phyloP scores from a whole-genome alignment of 331 rosid species.

The Prunus yedoensis region DNA sequence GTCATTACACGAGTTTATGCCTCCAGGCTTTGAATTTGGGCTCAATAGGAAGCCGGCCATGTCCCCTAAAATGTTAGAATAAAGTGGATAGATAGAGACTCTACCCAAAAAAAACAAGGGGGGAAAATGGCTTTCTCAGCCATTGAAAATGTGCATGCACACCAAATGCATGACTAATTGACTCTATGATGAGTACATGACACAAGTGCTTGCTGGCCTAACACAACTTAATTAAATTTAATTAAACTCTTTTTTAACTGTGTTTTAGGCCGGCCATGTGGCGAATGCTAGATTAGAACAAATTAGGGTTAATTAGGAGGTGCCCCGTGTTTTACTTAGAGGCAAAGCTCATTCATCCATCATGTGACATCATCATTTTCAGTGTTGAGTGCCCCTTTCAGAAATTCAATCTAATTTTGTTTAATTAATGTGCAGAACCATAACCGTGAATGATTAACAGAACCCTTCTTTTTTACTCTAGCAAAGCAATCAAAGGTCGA shows the following conservation, averaged over 20 bases:
- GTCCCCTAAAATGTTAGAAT: conserved; percentile 6
- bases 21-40: conserved; percentile 18
- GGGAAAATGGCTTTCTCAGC: not conserved
- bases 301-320: not conserved
- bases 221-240: not conserved
- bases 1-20: not conserved
- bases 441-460: not conserved
- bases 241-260: not conserved
- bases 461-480: not conserved
- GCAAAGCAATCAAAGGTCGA: not conserved
- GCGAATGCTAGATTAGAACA: not conserved
- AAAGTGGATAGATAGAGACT: not conserved
- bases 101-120: too few species aligned
- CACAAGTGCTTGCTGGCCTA: not conserved
- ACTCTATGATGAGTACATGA: too few species aligned
- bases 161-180: not conserved
- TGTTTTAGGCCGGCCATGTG: not conserved
- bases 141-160: conserved; percentile 5
- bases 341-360: not conserved
- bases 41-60: conserved; percentile 29
- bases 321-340: not conserved
- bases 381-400: not conserved
- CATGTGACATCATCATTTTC: not conserved
- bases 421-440: too few species aligned
- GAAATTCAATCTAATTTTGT: too few species aligned